Conservation (phyloP, 2,329 filamentous ascomycete genomes). For the Penicillium sp. region DNA sequence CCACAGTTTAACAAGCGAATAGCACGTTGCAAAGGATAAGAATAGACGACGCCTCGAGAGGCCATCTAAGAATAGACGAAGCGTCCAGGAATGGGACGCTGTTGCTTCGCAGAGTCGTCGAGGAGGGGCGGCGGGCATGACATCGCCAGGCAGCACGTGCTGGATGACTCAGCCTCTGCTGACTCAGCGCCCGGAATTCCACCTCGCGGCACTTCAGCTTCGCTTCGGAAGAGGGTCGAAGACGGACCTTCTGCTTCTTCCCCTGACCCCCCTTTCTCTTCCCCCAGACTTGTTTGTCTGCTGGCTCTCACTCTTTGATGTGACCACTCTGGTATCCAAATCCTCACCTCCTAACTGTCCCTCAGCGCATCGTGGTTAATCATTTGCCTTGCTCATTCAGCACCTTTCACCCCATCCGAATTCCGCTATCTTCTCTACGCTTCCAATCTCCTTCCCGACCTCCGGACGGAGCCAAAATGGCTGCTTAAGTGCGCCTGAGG, state of each 20-base stretch:
- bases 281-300: slow-evolving; percentile 10
- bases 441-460: slow-evolving; percentile 15
- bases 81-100: slow-evolving; percentile 28
- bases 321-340: slow-evolving; percentile 11
- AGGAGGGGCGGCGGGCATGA: slow-evolving; percentile 30
- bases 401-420: slow-evolving; percentile 13
- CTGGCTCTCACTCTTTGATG: slow-evolving; percentile 8
- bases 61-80: slow-evolving; percentile 34
- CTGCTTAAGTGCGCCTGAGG: slow-evolving; percentile 39
- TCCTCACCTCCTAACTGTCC: neutral
- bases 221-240: slow-evolving; percentile 25
- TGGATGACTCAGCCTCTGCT: slow-evolving; percentile 26
- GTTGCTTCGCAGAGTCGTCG: slow-evolving; percentile 20
- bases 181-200: slow-evolving; percentile 18
- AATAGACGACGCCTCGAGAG: slow-evolving; percentile 27
- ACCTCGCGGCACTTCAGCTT: slow-evolving; percentile 26
- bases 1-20: slow-evolving; percentile 10
- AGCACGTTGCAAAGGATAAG: slow-evolving; percentile 5
- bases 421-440: slow-evolving; percentile 18
- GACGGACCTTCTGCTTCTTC: slow-evolving; percentile 19
- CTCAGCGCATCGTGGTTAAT: slow-evolving; percentile 13
- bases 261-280: slow-evolving; percentile 11
- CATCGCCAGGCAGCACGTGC: slow-evolving; percentile 34
- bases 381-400: slow-evolving; percentile 21
- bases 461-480: slow-evolving; percentile 41